Evolutionary conservation across 805 yeast genomes (phyloP).

Genomic region (Metschnikowia anglica): DNA sequence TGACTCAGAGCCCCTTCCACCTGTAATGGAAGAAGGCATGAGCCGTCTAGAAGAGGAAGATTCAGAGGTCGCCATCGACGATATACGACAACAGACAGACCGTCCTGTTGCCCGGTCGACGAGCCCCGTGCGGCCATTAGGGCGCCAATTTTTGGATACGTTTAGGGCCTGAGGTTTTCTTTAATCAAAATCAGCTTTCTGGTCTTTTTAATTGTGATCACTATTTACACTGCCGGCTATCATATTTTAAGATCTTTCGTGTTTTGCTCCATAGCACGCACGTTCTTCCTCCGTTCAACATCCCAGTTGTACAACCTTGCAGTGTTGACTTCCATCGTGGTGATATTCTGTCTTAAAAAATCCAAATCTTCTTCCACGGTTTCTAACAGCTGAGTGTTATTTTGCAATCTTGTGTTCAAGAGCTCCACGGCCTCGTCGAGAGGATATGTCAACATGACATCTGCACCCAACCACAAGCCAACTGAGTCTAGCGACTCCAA

Average conservation of each 20-base stretch:
- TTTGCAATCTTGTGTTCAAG: conserved; percentile 57
- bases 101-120: conserved; percentile 40
- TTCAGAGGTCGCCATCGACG: conserved; percentile 26
- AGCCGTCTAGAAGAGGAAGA: conserved; percentile 18
- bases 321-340: conserved; percentile 97
- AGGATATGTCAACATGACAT: conserved; percentile 94
- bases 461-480: conserved; percentile 96
- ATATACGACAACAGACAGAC: conserved; percentile 15
- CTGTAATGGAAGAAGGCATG: conserved; percentile 3
- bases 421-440: conserved; percentile 80
- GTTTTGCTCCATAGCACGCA: conserved; percentile 31
- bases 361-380: conserved; percentile 81
- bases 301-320: conserved; percentile 91
- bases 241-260: conserved; percentile 28
- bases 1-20: conserved; percentile 6
- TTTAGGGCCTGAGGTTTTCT: conserved; percentile 39
- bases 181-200: too few relatives aligned
- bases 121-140: conserved; percentile 61
- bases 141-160: conserved; percentile 59
- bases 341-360: conserved; percentile 81
- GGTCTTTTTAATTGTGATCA: too few relatives aligned
- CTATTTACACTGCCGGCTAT: too few relatives aligned
- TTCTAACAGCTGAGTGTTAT: conserved; percentile 57
- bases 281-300: conserved; percentile 67
- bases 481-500: conserved; percentile 58